Conservation (phyloP, 805 yeast species). For the Wickerhamiella brachini region DNA sequence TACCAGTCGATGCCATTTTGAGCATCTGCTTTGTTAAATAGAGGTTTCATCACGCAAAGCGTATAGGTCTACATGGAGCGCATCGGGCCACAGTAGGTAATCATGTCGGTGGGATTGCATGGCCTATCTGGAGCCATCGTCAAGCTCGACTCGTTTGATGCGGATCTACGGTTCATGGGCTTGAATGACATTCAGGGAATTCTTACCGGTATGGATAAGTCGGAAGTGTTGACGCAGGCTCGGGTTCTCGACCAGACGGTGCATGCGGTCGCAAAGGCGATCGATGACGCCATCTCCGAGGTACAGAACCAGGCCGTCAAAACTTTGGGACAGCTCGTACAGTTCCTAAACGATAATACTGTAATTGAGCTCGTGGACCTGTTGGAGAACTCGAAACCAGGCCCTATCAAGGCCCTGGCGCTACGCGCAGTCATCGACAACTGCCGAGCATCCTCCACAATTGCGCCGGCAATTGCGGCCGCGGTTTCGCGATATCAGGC, state of each 20-base stretch:
- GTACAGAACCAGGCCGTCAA: slow-evolving; percentile 64
- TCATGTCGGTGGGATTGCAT: background rate
- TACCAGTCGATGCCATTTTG: too few species aligned
- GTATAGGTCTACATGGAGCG: too few species aligned
- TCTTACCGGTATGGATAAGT: slow-evolving; percentile 10
- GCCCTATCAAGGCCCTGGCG: background rate
- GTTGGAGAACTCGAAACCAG: background rate
- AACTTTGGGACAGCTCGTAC: slow-evolving; percentile 32
- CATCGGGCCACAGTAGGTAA: background rate
- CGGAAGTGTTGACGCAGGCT: slow-evolving; percentile 21
- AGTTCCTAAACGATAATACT: background rate
- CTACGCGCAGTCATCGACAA: background rate
- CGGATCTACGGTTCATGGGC: slow-evolving; percentile 79
- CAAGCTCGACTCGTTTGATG: slow-evolving; percentile 33
- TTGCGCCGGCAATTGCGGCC: background rate
- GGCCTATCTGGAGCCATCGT: background rate
- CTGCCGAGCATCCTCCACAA: background rate
- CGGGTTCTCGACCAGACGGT: slow-evolving; percentile 22
- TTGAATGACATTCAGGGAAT: slow-evolving; percentile 50
- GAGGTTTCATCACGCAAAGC: too few species aligned
- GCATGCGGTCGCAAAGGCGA: slow-evolving; percentile 29
- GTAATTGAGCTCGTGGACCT: background rate
- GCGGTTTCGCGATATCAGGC: background rate
- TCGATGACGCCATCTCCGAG: slow-evolving; percentile 53
- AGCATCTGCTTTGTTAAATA: too few species aligned